phyloP scores from a whole-genome alignment of 352 stramenopile genomes.

The Globisporangium camurandrum region DNA sequence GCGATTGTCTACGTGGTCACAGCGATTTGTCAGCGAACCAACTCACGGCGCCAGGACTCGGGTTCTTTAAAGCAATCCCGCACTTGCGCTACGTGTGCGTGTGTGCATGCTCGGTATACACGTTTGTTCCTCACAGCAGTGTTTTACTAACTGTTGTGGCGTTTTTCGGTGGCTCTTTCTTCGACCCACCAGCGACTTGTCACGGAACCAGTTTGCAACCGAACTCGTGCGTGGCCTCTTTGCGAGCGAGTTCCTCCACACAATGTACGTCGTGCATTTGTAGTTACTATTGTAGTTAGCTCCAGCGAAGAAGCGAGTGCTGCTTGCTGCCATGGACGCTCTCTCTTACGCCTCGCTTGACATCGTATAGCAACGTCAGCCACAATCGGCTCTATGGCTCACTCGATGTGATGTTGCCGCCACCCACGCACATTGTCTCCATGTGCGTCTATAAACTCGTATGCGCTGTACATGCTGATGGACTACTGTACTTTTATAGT shows the following conservation, averaged over 20 bases:
- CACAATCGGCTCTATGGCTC: conserved; percentile 36
- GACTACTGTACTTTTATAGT: too few species aligned
- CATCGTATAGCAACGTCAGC: conserved; percentile 33
- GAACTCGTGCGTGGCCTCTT: conserved; percentile 31
- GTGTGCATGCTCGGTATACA: background rate
- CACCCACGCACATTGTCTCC: conserved; percentile 26
- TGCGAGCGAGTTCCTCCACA: conserved; percentile 33
- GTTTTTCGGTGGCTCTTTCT: too few species aligned
- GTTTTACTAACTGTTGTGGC: too few species aligned
- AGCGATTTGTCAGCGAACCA: conserved; percentile 37
- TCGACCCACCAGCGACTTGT: conserved; percentile 28
- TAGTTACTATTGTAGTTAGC: too few species aligned
- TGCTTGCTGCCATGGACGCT: background rate
- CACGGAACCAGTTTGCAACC: conserved; percentile 31
- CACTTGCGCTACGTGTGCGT: conserved; percentile 29
- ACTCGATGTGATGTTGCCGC: conserved; percentile 17
- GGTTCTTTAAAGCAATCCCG: conserved; percentile 29
- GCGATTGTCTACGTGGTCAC: too few species aligned
- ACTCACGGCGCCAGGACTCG: conserved; percentile 19
- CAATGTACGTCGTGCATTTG: too few species aligned
- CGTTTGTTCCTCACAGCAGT: too few species aligned
- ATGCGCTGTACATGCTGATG: too few species aligned
- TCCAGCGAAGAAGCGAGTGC: background rate
- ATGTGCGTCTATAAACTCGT: conserved; percentile 25
- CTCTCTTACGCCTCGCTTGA: background rate